These are phyloP conservation scores for Psilocybe mexicana DNA, from an alignment of 1,284 basidiomycete genomes.

Conservation along the genomic window DNA sequence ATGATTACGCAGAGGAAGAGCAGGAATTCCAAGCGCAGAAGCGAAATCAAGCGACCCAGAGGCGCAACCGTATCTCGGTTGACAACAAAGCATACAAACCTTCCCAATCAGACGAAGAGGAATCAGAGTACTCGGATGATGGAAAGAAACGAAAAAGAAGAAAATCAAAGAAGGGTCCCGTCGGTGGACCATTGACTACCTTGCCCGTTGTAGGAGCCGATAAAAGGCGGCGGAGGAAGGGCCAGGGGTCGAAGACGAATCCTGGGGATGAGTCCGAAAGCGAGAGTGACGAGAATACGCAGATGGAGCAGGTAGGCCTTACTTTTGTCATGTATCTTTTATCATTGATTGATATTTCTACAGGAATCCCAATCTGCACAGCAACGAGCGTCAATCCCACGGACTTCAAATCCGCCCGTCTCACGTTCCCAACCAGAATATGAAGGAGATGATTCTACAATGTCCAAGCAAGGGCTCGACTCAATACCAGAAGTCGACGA, in stretches of 20 bases:
- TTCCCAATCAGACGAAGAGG: conserved; percentile 55
- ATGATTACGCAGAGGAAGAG: conserved; percentile 79
- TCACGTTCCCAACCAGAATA: conserved; percentile 32
- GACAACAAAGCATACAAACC: conserved; percentile 83
- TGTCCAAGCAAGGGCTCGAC: conserved; percentile 50
- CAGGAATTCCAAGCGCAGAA: conserved; percentile 52
- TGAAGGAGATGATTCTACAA: conserved; percentile 42
- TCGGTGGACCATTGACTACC: conserved; percentile 59
- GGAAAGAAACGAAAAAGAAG: conserved; percentile 48
- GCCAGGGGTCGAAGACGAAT: conserved; percentile 40
- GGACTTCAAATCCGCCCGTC: conserved; percentile 22
- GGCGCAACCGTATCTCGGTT: conserved; percentile 61
- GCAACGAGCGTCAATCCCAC: conserved; percentile 34
- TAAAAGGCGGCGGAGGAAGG: conserved; percentile 50
- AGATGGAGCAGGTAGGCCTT: conserved; percentile 37
- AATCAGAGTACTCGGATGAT: conserved; percentile 60
- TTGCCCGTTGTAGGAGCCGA: conserved; percentile 66
- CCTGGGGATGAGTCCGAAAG: conserved; percentile 40
- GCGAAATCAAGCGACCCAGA: conserved; percentile 33
- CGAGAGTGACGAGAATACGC: conserved; percentile 42
- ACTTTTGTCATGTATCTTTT: conserved; percentile 4
- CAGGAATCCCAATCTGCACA: conserved; percentile 36
- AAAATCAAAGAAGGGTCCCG: conserved; percentile 55
- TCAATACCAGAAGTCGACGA: conserved; percentile 65
- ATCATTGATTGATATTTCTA: conserved; percentile 4